A percentile compares a stretch with the other conserved stretches of the same genome.
Evolutionary conservation across 2,329 filamentous ascomycete genomes (phyloP).

Genomic region (Aureobasidium sp.): DNA sequence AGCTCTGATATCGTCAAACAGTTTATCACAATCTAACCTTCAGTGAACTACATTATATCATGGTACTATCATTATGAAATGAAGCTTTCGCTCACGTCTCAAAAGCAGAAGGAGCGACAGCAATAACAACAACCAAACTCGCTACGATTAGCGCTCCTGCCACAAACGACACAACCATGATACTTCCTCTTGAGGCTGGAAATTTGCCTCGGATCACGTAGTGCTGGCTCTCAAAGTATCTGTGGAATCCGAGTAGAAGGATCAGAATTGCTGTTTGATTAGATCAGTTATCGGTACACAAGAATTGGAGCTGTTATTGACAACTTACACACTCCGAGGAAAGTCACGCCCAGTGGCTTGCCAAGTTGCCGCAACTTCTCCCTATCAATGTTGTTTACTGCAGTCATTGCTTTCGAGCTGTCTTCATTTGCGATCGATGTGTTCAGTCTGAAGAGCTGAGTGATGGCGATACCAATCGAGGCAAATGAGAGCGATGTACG

Average conservation of each 20-base stretch:
- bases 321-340: conserved; percentile 55
- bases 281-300: neutral
- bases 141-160: conserved; percentile 53
- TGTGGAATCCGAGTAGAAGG: conserved; percentile 67
- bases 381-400: conserved; percentile 19
- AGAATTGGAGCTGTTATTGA: neutral
- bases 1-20: neutral
- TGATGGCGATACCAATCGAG: conserved; percentile 74
- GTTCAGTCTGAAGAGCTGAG: conserved; percentile 78
- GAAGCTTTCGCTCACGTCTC: conserved; percentile 24
- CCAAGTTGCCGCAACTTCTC: conserved; percentile 54
- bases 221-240: conserved; percentile 70
- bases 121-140: conserved; percentile 53
- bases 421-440: conserved; percentile 44
- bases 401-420: conserved; percentile 21
- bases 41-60: neutral
- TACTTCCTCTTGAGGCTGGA: conserved; percentile 67
- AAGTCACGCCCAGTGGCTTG: conserved; percentile 68
- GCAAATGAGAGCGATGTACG: conserved; percentile 75
- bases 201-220: conserved; percentile 78
- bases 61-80: neutral
- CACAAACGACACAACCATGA: conserved; percentile 61
- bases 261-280: conserved; percentile 54
- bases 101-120: conserved; percentile 43
- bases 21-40: neutral